These are phyloP conservation scores for Pseudozyma sp. DNA, from an alignment of 1,284 basidiomycete species.

Conservation along the genomic window DNA sequence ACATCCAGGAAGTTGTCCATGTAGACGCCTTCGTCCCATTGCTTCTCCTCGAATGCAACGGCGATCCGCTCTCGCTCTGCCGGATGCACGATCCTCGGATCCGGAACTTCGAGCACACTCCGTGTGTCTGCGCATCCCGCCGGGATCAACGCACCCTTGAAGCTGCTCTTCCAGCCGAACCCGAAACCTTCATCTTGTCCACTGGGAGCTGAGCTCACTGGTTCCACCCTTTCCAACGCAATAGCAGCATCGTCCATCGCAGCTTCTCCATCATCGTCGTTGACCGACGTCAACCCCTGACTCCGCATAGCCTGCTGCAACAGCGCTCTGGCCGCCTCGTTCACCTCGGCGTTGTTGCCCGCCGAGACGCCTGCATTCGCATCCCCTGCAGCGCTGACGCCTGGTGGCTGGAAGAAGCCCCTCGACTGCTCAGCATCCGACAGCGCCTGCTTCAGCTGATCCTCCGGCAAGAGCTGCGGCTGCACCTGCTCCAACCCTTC, in stretches of 20 bases:
- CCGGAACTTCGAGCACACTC: constrained; percentile 35
- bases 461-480: constrained; percentile 41
- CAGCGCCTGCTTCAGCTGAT: constrained; percentile 29
- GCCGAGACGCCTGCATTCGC: neutral
- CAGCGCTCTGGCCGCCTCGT: constrained; percentile 29
- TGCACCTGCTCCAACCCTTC: constrained; percentile 28
- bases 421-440: constrained; percentile 38
- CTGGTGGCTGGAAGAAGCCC: constrained; percentile 28
- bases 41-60: constrained; percentile 24
- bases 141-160: constrained; percentile 19
- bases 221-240: neutral
- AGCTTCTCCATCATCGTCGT: constrained; percentile 34
- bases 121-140: constrained; percentile 23
- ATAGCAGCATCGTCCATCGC: neutral
- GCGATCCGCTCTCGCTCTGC: constrained; percentile 17
- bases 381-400: neutral
- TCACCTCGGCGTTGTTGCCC: neutral
- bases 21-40: constrained; percentile 50
- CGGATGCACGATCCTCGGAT: constrained; percentile 20
- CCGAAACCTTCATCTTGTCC: constrained; percentile 6
- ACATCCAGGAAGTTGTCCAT: constrained; percentile 47
- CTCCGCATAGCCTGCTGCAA: constrained; percentile 33
- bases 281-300: constrained; percentile 28
- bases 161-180: constrained; percentile 18
- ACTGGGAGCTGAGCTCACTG: neutral